A percentile compares a stretch with the other conserved stretches of the same genome.
phyloP scores from a whole-genome alignment of 192 early-diverging fungal species.

The Rhizophagus sp. region DNA sequence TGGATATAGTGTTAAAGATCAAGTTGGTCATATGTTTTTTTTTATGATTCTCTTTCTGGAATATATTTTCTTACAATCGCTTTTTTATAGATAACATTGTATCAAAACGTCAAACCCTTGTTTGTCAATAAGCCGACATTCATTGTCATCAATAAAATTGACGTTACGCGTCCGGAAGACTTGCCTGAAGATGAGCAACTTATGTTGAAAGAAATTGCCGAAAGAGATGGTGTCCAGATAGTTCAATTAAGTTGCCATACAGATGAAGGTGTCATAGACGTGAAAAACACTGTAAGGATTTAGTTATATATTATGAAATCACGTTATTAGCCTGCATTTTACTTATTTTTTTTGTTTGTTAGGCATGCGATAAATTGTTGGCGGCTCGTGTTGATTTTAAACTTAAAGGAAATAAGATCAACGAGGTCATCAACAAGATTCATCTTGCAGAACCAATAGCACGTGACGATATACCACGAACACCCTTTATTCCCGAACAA shows the following conservation, averaged over 20 bases:
- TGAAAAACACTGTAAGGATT: slow-evolving; percentile 62
- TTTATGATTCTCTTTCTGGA: neutral
- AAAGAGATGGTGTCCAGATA: slow-evolving; percentile 69
- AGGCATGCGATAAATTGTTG: slow-evolving; percentile 92
- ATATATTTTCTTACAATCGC: neutral
- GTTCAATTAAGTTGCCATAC: slow-evolving; percentile 87
- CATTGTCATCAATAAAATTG: slow-evolving; percentile 96
- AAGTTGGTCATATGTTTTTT: slow-evolving; percentile 44
- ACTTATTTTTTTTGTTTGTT: neutral
- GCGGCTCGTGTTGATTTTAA: slow-evolving; percentile 93
- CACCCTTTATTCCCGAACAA: slow-evolving; percentile 79
- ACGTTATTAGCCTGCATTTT: neutral
- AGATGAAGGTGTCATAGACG: slow-evolving; percentile 96
- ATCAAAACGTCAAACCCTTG: slow-evolving; percentile 95
- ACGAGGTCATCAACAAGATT: slow-evolving; percentile 92
- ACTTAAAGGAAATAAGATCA: slow-evolving; percentile 87
- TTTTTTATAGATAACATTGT: slow-evolving; percentile 61
- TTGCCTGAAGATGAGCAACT: slow-evolving; percentile 68
- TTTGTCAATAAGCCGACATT: slow-evolving; percentile 98
- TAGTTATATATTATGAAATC: neutral
- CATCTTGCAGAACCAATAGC: slow-evolving; percentile 88
- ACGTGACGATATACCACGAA: slow-evolving; percentile 83
- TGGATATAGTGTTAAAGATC: slow-evolving; percentile 94
- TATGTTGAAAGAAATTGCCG: slow-evolving; percentile 73
- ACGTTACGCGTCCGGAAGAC: slow-evolving; percentile 79